Conservation (phyloP, 345 rosid genomes). For the Murraya koenigii region DNA sequence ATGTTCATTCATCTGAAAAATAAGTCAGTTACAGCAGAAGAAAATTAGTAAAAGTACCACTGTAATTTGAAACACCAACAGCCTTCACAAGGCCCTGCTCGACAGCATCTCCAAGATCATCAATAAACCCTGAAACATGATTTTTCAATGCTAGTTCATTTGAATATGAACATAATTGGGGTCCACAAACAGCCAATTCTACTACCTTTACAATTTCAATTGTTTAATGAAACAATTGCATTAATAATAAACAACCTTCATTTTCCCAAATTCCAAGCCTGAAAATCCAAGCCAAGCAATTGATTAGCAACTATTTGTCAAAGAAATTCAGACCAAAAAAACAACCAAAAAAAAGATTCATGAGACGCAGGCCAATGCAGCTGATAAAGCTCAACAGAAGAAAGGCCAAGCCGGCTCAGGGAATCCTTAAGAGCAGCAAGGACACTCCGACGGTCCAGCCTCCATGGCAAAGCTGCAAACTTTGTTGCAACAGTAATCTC, state of each 20-base stretch:
- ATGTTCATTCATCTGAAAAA: background rate
- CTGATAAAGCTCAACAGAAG: conserved; percentile 87
- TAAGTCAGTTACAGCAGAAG: background rate
- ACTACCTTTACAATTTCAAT: conserved; percentile 16
- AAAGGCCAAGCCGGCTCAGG: conserved; percentile 70
- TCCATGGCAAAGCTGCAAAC: conserved; percentile 98
- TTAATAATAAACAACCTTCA: conserved; percentile 59
- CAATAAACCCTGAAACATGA: conserved; percentile 75
- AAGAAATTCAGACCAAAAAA: conserved; percentile 5
- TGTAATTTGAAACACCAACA: conserved; percentile 96
- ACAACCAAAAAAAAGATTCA: background rate
- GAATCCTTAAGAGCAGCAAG: conserved; percentile 78
- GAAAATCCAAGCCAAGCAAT: conserved; percentile 31
- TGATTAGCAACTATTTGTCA: conserved; percentile 23
- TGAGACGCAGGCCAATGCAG: conserved; percentile 71
- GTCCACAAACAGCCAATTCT: conserved; percentile 13
- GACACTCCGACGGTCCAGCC: conserved; percentile 90
- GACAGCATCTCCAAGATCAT: conserved; percentile 98
- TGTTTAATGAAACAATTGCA: conserved; percentile 28
- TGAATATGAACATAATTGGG: conserved; percentile 9
- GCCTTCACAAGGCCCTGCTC: conserved; percentile 97
- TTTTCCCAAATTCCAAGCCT: conserved; percentile 99
- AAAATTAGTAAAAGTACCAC: conserved; percentile 40
- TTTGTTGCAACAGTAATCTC: conserved; percentile 81
- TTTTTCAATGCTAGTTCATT: conserved; percentile 24